Evolutionary conservation across 1,284 basidiomycete genomes (phyloP).

Genomic region (Tausonia pullulans): DNA sequence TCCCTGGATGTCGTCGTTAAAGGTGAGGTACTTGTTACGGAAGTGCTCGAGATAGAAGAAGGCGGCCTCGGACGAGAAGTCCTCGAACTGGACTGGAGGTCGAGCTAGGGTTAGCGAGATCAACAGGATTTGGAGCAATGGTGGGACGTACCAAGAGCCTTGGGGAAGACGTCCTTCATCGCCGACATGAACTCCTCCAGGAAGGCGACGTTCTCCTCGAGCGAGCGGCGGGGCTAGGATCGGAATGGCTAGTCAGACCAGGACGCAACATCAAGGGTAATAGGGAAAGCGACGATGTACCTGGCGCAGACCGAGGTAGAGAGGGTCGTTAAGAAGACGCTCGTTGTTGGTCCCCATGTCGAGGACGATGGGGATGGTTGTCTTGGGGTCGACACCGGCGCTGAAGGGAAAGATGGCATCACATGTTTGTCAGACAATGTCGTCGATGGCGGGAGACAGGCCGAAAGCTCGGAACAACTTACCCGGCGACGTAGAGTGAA

Average conservation of each 20-base stretch:
- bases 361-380: slow-evolving; percentile 68
- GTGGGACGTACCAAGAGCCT: slow-evolving; percentile 37
- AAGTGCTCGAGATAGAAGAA: slow-evolving; percentile 70
- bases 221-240: slow-evolving; percentile 1
- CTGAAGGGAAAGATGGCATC: not conserved
- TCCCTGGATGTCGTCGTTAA: slow-evolving; percentile 66
- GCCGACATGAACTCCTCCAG: slow-evolving; percentile 90
- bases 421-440: too few species aligned
- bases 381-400: slow-evolving; percentile 65
- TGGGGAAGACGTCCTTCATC: slow-evolving; percentile 61
- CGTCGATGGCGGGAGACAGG: slow-evolving; percentile 28
- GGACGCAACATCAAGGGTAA: not conserved
- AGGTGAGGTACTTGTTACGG: slow-evolving; percentile 61
- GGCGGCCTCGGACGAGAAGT: slow-evolving; percentile 77
- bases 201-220: slow-evolving; percentile 43
- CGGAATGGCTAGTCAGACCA: too few species aligned
- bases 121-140: not conserved
- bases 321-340: slow-evolving; percentile 67
- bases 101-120: slow-evolving; percentile 31
- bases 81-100: slow-evolving; percentile 69
- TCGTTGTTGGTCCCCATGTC: slow-evolving; percentile 84
- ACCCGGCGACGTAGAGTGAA: slow-evolving; percentile 76
- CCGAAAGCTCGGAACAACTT: slow-evolving; percentile 42
- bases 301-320: slow-evolving; percentile 77
- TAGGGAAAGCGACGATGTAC: slow-evolving; percentile 30